Evolutionary conservation across 495 filamentous ascomycete species (phyloP).

Genomic region (Penicillium canescens): DNA sequence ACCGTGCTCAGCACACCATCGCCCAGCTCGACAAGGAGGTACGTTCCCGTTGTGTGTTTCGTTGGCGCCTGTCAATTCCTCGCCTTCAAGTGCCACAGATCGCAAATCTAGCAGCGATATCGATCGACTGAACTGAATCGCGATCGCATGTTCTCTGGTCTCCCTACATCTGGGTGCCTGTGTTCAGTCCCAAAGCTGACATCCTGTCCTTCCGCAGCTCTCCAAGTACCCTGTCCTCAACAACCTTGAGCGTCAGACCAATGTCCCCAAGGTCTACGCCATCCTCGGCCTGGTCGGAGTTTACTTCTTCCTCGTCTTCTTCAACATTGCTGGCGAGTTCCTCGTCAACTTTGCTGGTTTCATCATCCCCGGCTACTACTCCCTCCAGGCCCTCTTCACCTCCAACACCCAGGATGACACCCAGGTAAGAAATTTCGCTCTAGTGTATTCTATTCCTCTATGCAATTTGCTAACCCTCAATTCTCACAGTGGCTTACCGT

Average conservation of each 20-base stretch:
- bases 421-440: slow-evolving; percentile 56
- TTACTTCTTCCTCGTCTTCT: slow-evolving; percentile 98
- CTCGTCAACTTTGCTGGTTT: slow-evolving; percentile 97
- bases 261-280: slow-evolving; percentile 93
- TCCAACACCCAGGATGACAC: slow-evolving; percentile 82
- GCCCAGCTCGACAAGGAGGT: slow-evolving; percentile 98
- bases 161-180: background rate
- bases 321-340: slow-evolving; percentile 97
- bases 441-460: slow-evolving; percentile 5
- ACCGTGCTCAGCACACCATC: slow-evolving; percentile 84
- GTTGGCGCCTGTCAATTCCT: slow-evolving; percentile 23
- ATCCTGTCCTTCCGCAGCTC: slow-evolving; percentile 58
- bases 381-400: slow-evolving; percentile 85
- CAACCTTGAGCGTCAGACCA: slow-evolving; percentile 96
- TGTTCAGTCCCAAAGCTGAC: slow-evolving; percentile 6
- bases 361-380: slow-evolving; percentile 93
- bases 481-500: slow-evolving; percentile 63
- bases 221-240: slow-evolving; percentile 93
- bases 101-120: background rate
- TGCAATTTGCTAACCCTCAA: slow-evolving; percentile 15
- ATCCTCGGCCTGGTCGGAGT: slow-evolving; percentile 79
- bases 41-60: slow-evolving; percentile 44
- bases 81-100: slow-evolving; percentile 11
- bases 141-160: background rate
- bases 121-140: background rate